Conservation (phyloP, 176 grass and related monocot species). For the Stipa capillata region DNA sequence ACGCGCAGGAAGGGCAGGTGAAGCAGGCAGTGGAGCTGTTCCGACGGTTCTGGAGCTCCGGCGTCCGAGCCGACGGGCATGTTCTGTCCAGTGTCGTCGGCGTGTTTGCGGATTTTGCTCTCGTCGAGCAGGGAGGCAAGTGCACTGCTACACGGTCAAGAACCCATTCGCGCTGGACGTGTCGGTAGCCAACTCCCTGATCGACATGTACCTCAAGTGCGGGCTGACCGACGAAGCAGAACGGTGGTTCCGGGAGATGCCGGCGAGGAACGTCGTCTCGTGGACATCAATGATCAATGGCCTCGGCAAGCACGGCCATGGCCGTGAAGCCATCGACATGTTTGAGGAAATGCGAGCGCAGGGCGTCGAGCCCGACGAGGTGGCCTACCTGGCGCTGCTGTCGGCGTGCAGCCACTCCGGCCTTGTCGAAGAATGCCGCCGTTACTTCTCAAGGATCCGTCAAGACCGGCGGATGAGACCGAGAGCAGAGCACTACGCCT, state of each 20-base stretch:
- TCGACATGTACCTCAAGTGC: constrained; percentile 54
- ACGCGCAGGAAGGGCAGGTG: constrained; percentile 37
- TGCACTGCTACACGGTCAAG: constrained; percentile 32
- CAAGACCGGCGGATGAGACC: background rate
- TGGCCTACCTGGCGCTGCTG: constrained; percentile 32
- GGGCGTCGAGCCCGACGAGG: constrained; percentile 29
- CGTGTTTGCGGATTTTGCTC: constrained; percentile 32
- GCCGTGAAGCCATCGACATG: constrained; percentile 10
- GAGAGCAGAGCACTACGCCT: constrained; percentile 33
- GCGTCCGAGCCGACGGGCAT: constrained; percentile 17
- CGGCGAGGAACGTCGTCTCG: constrained; percentile 31
- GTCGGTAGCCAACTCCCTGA: constrained; percentile 24
- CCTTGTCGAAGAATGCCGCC: constrained; percentile 23
- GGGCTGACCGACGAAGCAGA: constrained; percentile 25
- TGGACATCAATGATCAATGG: constrained; percentile 56
- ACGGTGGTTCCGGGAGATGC: constrained; percentile 23
- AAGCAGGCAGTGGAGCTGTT: constrained; percentile 23
- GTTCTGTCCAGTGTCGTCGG: constrained; percentile 14
- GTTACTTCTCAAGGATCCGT: background rate
- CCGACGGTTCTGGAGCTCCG: constrained; percentile 32
- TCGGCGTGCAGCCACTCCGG: constrained; percentile 55
- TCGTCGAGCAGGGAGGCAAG: constrained; percentile 42
- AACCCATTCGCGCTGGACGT: constrained; percentile 2
- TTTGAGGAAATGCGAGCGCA: constrained; percentile 30
- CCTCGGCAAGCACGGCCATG: constrained; percentile 40